Evolutionary conservation across 805 yeast species (phyloP).

Genomic region (Myxozyma vanderwaltii): DNA sequence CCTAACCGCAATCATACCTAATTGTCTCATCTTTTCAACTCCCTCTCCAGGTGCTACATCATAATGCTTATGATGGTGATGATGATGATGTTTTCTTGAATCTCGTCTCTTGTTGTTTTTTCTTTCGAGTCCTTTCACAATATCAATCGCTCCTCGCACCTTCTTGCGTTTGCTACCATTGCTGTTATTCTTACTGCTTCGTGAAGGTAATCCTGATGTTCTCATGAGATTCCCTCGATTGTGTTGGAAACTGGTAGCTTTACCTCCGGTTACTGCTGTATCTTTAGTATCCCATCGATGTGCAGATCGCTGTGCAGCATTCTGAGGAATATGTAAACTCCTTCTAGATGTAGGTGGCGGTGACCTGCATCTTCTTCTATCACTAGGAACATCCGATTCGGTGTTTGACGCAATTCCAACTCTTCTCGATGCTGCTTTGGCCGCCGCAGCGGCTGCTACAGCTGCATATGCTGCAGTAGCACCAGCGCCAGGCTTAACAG

Average conservation of each 20-base stretch:
- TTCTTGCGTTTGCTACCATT: neutral
- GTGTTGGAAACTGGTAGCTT: conserved; percentile 22
- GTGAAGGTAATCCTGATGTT: neutral
- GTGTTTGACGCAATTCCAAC: neutral
- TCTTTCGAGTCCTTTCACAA: conserved; percentile 33
- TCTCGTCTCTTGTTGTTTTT: conserved; percentile 27
- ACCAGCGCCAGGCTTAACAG: neutral
- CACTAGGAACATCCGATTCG: conserved; percentile 3
- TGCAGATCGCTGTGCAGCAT: neutral
- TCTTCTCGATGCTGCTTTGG: neutral
- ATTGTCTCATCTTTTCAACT: conserved; percentile 36
- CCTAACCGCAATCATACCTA: conserved; percentile 33
- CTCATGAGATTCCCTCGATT: neutral
- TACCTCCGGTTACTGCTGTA: neutral
- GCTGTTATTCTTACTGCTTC: neutral
- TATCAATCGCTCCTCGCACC: conserved; percentile 33
- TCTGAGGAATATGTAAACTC: neutral
- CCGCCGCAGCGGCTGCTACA: conserved; percentile 11
- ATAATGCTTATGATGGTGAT: conserved; percentile 22
- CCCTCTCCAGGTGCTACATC: conserved; percentile 35
- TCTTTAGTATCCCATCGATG: conserved; percentile 6
- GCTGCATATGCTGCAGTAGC: neutral
- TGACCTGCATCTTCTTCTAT: conserved; percentile 10
- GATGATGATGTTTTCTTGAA: conserved; percentile 19
- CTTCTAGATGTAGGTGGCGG: conserved; percentile 9